phyloP scores from a whole-genome alignment of 257 asterid species.

The Asclepias syriaca region DNA sequence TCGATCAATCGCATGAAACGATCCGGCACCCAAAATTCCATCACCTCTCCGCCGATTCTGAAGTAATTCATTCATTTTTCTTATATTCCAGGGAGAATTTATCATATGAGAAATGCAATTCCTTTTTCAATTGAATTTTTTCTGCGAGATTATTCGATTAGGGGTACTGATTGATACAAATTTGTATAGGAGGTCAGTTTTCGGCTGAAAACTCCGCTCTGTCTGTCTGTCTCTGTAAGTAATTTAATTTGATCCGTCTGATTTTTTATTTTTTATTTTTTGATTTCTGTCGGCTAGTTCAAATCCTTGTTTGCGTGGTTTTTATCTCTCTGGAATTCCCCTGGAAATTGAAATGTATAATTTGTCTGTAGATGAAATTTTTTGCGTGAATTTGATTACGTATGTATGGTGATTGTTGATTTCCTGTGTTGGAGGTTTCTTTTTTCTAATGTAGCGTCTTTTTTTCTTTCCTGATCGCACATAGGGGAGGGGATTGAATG shows the following conservation, averaged over 20 bases:
- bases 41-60: not conserved
- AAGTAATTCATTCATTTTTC: not conserved
- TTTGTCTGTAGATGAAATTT: not conserved
- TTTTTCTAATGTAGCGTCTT: not conserved
- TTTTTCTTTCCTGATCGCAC: not conserved
- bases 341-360: not conserved
- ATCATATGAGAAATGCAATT: not conserved
- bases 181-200: not conserved
- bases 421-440: not conserved
- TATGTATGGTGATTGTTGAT: not conserved
- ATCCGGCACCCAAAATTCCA: not conserved
- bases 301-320: not conserved
- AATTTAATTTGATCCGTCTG: not conserved
- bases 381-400: not conserved
- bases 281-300: not conserved
- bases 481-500: not conserved
- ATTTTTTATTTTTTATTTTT: not conserved
- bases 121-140: not conserved
- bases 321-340: not conserved
- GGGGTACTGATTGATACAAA: not conserved
- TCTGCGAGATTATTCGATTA: not conserved
- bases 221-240: not conserved
- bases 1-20: not conserved
- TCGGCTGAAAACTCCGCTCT: not conserved
- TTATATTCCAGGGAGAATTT: not conserved